Conservation (phyloP, 495 filamentous ascomycete genomes). For the Hypoxylon cercidicola region DNA sequence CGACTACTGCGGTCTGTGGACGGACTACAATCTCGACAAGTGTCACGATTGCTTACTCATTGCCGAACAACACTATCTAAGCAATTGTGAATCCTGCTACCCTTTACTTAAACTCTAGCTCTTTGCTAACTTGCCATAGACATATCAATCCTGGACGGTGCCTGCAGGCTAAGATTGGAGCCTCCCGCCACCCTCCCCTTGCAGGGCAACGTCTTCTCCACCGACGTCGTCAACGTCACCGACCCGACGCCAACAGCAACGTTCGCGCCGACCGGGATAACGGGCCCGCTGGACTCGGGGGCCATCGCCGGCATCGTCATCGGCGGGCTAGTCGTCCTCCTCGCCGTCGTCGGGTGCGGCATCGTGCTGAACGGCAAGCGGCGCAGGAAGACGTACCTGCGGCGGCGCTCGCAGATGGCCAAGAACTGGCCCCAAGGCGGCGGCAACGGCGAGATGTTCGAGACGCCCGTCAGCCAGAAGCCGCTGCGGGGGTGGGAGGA, state of each 20-base stretch:
- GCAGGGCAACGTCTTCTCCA: slow-evolving; percentile 61
- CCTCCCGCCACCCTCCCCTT: slow-evolving; percentile 54
- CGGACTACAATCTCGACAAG: slow-evolving; percentile 39
- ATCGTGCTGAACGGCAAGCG: slow-evolving; percentile 62
- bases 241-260: slow-evolving; percentile 48
- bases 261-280: slow-evolving; percentile 34
- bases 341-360: slow-evolving; percentile 54
- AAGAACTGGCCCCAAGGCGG: slow-evolving; percentile 54
- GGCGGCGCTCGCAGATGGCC: slow-evolving; percentile 49
- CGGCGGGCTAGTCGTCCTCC: slow-evolving; percentile 56
- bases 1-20: slow-evolving; percentile 57
- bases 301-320: slow-evolving; percentile 64
- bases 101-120: neutral
- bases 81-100: slow-evolving; percentile 50
- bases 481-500: slow-evolving; percentile 60
- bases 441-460: slow-evolving; percentile 53
- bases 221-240: slow-evolving; percentile 52
- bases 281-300: slow-evolving; percentile 57
- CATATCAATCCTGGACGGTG: slow-evolving; percentile 58
- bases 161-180: slow-evolving; percentile 55
- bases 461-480: slow-evolving; percentile 60
- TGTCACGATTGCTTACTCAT: slow-evolving; percentile 51
- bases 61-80: slow-evolving; percentile 41
- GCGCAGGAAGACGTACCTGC: slow-evolving; percentile 55
- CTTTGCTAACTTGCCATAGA: slow-evolving; percentile 27